Evolutionary conservation across 164 flowering plant genomes (phyloP).

Genomic region (Umbilicus rupestris): DNA sequence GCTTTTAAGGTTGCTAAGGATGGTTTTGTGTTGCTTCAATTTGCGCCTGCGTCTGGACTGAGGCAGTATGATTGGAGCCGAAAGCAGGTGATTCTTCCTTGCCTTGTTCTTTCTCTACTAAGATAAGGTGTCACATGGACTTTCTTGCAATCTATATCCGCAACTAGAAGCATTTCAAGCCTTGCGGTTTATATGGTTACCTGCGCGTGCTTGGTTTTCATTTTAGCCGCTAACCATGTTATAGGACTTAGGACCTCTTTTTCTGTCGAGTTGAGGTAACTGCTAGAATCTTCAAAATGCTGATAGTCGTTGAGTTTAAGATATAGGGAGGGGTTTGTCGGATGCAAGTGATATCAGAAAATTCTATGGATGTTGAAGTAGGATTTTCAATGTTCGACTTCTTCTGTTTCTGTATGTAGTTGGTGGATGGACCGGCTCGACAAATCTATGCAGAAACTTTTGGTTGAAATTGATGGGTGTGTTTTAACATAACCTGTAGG

Average conservation of each 20-base stretch:
- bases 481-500: conserved; percentile 26
- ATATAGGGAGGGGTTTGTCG: background rate
- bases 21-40: conserved; percentile 72
- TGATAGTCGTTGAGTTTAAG: background rate
- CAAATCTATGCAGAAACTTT: background rate
- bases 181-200: background rate
- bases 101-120: too few relatives aligned
- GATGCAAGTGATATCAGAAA: background rate
- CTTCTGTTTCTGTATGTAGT: background rate
- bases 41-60: conserved; percentile 74
- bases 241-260: background rate
- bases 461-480: background rate
- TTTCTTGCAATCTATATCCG: background rate
- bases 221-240: too few relatives aligned
- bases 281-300: background rate
- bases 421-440: background rate
- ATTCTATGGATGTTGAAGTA: background rate
- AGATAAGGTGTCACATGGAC: too few relatives aligned
- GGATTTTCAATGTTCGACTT: background rate
- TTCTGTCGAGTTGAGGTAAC: background rate
- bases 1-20: conserved; percentile 67
- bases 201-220: too few relatives aligned
- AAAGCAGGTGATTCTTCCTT: conserved; percentile 53
- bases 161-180: too few relatives aligned
- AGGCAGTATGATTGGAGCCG: conserved; percentile 91